A percentile compares a stretch with the other conserved stretches of the same genome.
These are phyloP conservation scores for Xylaria multiplex DNA, from an alignment of 2,329 filamentous ascomycete genomes.

Conservation along the genomic window DNA sequence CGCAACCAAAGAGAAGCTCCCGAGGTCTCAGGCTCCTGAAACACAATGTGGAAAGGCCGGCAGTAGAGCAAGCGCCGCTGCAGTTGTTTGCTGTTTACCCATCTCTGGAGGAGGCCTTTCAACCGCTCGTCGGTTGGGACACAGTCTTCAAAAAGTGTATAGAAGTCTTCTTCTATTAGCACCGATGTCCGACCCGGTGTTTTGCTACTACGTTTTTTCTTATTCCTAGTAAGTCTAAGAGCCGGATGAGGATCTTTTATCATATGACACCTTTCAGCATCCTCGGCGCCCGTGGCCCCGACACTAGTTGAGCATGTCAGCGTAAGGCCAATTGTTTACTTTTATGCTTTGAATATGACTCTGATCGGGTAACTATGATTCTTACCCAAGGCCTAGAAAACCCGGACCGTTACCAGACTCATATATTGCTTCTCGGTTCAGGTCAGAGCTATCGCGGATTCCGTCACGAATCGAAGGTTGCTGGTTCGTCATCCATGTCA, in stretches of 20 bases:
- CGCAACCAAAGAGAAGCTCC: constrained; percentile 9
- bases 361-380: neutral
- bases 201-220: neutral
- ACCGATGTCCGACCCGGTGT: constrained; percentile 1
- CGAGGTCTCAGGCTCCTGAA: constrained; percentile 7
- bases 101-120: constrained; percentile 7
- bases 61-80: constrained; percentile 19
- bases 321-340: too few species aligned
- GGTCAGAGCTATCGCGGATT: neutral
- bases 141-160: constrained; percentile 15
- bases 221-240: neutral
- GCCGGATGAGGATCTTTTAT: neutral
- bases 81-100: constrained; percentile 9
- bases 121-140: constrained; percentile 18
- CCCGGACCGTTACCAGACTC: neutral
- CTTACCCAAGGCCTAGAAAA: constrained; percentile 8
- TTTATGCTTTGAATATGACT: neutral
- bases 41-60: constrained; percentile 15
- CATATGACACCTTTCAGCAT: neutral
- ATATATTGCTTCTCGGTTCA: neutral
- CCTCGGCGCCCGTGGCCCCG: neutral
- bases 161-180: constrained; percentile 11
- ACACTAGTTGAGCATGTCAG: constrained; percentile 11
- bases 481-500: neutral
- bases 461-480: neutral